Base-by-base conservation (phyloP, 768 basidiomycete genomes). In the Mycena albidolilacea region DNA sequence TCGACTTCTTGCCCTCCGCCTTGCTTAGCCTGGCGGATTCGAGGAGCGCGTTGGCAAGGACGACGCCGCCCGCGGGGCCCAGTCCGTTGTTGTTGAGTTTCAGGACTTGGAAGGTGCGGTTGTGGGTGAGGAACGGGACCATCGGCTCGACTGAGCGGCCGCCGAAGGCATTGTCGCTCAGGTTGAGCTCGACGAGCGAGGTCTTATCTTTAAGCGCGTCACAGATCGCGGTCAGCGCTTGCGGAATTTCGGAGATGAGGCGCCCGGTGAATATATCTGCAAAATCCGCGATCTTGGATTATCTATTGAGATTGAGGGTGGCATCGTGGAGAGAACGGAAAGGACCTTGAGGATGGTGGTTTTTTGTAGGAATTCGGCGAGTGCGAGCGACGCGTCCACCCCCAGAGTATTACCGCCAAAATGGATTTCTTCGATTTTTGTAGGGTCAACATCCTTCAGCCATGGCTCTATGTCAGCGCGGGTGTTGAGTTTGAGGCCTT, bases 261-360 rank as follows among this genome's bases (percentile, higher is more conserved):
- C 97, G 95, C 67, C 97, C 95, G 3, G 97, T 98, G 85, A 99
- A 99, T 83, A 99, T 97, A 84, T 98, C 97, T 39, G 96, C 94
- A 75, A 98, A 95, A 85, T 99, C 93, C 76, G 97, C 97, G 71
- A 97, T 85, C 98, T 99, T 80, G 38, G 58, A 58, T 52, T 14
- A 57, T 61, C 66, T 50, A 62, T 30, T 43, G 70, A 61, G n/a
- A 69, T 58, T 61, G 38, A 48, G 55, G 60, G 43, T 21, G 35
- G 50, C 8, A 38, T 46, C 50, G n/a, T 63, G 52, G 66, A 21
- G 50, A 54, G 37, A 14, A 55, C 19, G 19, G 39, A 8, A 80
- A 88, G 65, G 72, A 95, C 97, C 88, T 92, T 93, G 61, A 99
- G 82, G 2, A 81, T 83, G 46, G 87, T 84, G 35, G 95, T 90